Evolutionary conservation across 371 early-diverging fungal species (phyloP), one percentile per base, ranked within the genome.

Genomic region (Lichtheimia ramosa): DNA sequence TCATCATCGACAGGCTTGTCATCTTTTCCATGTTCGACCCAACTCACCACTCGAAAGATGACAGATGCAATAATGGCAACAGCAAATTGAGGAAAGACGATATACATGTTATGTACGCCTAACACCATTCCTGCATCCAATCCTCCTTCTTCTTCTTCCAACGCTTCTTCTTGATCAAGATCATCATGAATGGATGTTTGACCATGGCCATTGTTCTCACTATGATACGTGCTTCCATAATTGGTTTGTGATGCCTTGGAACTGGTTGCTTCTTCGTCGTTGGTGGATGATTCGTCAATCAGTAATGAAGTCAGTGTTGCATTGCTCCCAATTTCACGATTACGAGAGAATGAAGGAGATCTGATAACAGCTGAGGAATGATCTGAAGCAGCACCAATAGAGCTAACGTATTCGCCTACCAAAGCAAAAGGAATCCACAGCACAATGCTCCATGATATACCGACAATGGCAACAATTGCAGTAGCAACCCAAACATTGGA

Each of bases 51-150:
- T 10, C 58, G 52, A 55, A 81, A 78, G 20, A 81, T 62, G 24
- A 66, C 41, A 23, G 77, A 64, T 8, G 79, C 71, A 12, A 78
- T 66, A 52, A 81, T 50, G 2, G 82, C 74, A 21, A 76, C 74
- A 1, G 56, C 65, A 63, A 81, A 81, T 62, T 91, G 91, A 2
- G 91, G 91, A 23, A 87, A 63, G 5, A 88, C 88, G 53, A 91
- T 82, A 58, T 85, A 89, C 64, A 89, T 78, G 61, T 91, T 91
- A 67, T 87, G 88, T 5, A 91, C 84, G 0, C 90, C 91, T 1
- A 91, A 63, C 0, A 88, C 74, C 60, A 86, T 66, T 2, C 90
- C 90, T 3, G 79, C 75, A 46, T 64, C 64, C 24, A 64, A 51
- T 25, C 3, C n/a, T 4, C 18, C 53, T 1, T 56, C 48, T 25